Evolutionary conservation across 169 alveolate genomes (phyloP).

Genomic region (Plasmodium gaboni): DNA sequence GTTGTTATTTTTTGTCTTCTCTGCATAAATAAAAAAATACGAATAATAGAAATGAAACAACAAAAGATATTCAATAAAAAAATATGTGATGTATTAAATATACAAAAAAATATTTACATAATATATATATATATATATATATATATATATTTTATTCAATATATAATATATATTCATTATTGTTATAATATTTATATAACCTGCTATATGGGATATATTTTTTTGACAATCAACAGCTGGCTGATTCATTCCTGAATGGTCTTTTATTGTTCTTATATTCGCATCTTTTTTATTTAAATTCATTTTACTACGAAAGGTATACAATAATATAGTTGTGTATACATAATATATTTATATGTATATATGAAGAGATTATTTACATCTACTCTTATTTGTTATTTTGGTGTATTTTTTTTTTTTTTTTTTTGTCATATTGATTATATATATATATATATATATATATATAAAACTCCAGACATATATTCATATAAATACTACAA

Average conservation of each 20-base stretch:
- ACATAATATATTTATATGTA: not conserved
- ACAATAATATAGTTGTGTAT: constrained; percentile 1
- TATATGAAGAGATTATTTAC: not conserved
- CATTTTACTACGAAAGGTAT: constrained; percentile 39
- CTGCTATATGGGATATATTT: constrained; percentile 13
- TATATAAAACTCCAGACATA: too few relatives aligned
- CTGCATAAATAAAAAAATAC: constrained; percentile 9
- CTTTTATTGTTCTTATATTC: constrained; percentile 18
- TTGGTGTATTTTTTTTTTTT: not conserved
- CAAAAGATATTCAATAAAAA: not conserved
- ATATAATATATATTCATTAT: too few relatives aligned
- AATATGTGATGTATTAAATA: not conserved
- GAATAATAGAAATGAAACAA: not conserved
- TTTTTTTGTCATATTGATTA: not conserved
- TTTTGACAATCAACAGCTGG: constrained; percentile 21
- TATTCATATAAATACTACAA: too few relatives aligned
- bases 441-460: too few relatives aligned
- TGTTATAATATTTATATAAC: constrained; percentile 13
- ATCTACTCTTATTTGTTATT: constrained; percentile 4
- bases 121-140: constrained; percentile 1
- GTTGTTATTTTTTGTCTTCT: constrained; percentile 22
- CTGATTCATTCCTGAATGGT: constrained; percentile 15
- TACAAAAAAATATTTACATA: not conserved
- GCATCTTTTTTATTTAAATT: constrained; percentile 26
- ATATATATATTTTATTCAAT: not conserved